A percentile compares a stretch with the other conserved stretches of the same genome.
phyloP scores from a whole-genome alignment of 78 protist genomes.

The Pigoraptor vietnamica region DNA sequence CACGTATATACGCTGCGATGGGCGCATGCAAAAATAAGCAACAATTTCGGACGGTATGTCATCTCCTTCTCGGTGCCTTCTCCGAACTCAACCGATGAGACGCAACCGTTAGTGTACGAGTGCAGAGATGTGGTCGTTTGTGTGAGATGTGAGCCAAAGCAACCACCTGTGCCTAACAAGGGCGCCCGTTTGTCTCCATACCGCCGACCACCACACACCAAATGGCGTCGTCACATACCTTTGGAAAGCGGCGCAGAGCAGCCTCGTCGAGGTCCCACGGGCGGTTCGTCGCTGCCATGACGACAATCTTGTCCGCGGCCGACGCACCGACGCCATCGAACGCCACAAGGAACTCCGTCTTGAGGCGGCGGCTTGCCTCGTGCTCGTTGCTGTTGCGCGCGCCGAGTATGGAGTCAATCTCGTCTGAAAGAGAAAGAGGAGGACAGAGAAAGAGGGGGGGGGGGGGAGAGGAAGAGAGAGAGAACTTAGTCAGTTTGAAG shows the following conservation, averaged over 20 bases:
- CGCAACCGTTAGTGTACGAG: too few species aligned
- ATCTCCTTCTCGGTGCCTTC: too few species aligned
- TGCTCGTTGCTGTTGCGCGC: constrained; percentile 46
- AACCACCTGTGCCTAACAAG: too few species aligned
- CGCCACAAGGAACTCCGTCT: constrained; percentile 89
- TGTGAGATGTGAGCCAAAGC: too few species aligned
- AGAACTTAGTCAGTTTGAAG: too few species aligned
- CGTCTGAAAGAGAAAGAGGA: neutral
- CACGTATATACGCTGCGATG: neutral
- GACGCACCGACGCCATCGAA: constrained; percentile 59
- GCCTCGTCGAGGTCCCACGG: constrained; percentile 86
- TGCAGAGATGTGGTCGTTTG: too few species aligned
- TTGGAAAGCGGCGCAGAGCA: constrained; percentile 63
- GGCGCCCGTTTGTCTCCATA: too few species aligned
- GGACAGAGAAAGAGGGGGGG: neutral
- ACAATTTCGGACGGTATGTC: too few species aligned
- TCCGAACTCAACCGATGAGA: too few species aligned
- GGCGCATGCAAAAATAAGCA: too few species aligned
- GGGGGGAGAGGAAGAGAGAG: neutral
- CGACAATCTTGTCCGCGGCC: constrained; percentile 32
- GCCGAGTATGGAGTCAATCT: constrained; percentile 76
- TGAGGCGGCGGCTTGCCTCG: constrained; percentile 70
- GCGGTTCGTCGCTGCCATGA: constrained; percentile 47
- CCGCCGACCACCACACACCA: too few species aligned
- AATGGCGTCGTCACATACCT: constrained; percentile 52